These are phyloP conservation scores for Teratosphaeriaceae sp. DNA, from an alignment of 2,329 filamentous ascomycete genomes.

Conservation along the genomic window DNA sequence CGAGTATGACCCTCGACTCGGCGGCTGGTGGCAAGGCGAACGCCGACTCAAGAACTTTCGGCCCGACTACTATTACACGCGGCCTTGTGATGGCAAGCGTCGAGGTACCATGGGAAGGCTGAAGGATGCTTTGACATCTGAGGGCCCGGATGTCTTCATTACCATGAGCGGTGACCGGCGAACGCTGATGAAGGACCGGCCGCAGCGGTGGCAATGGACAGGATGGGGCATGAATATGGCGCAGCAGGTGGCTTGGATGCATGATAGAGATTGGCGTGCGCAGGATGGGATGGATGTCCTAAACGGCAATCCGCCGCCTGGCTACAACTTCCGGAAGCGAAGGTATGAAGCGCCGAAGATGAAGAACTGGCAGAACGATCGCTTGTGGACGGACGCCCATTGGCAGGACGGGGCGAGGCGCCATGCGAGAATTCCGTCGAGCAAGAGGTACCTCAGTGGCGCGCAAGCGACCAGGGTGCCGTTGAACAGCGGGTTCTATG, in stretches of 20 bases:
- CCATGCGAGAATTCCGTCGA: conserved; percentile 9
- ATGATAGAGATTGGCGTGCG: conserved; percentile 11
- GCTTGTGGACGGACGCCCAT: conserved; percentile 25
- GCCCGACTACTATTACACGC: conserved; percentile 37
- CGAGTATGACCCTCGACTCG: conserved; percentile 10
- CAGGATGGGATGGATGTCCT: conserved; percentile 8
- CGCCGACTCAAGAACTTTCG: conserved; percentile 18
- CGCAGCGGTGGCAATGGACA: conserved; percentile 31
- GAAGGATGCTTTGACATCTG: conserved; percentile 37
- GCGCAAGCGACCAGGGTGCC: conserved; percentile 17
- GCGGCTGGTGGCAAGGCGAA: conserved; percentile 22
- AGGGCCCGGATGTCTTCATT: conserved; percentile 42
- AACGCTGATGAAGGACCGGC: conserved; percentile 33
- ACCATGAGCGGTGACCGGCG: conserved; percentile 31
- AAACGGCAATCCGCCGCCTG: conserved; percentile 16
- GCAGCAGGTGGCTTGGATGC: conserved; percentile 13
- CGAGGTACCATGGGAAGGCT: conserved; percentile 31
- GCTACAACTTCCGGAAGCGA: conserved; percentile 25
- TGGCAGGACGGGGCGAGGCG: conserved; percentile 14
- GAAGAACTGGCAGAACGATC: conserved; percentile 6
- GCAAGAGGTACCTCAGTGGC: conserved; percentile 10
- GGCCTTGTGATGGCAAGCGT: conserved; percentile 39
- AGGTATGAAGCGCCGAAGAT: conserved; percentile 15
- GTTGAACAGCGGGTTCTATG: neutral
- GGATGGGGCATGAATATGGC: conserved; percentile 27